Evolutionary conservation across 202 grass and related monocot species (phyloP).

Genomic region (Schoenoplectus tabernaemontani): DNA sequence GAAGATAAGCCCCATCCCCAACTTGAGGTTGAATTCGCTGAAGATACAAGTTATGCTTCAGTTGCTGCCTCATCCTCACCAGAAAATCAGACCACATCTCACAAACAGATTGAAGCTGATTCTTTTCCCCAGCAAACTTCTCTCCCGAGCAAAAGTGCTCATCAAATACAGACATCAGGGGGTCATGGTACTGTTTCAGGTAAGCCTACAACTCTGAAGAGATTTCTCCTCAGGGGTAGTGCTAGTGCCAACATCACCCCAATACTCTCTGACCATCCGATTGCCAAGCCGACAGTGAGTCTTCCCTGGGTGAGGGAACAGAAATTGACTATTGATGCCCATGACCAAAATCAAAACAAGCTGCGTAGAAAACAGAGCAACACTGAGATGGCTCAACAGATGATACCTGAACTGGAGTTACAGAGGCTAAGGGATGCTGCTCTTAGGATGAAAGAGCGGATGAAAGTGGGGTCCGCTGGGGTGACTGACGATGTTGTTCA

Average conservation of each 20-base stretch:
- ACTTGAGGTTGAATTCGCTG: conserved; percentile 14
- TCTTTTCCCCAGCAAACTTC: not conserved
- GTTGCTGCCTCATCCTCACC: not conserved
- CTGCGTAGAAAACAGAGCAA: conserved; percentile 30
- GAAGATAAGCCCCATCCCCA: not conserved
- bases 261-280: conserved; percentile 10
- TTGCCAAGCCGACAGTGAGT: conserved; percentile 29
- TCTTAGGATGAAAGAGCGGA: conserved; percentile 90
- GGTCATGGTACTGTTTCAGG: conserved; percentile 32
- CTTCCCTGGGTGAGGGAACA: conserved; percentile 67
- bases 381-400: conserved; percentile 59
- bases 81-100: not conserved
- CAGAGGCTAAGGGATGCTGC: conserved; percentile 55
- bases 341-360: not conserved
- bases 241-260: not conserved
- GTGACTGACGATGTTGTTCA: conserved; percentile 65
- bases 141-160: not conserved
- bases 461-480: conserved; percentile 74
- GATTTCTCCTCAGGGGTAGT: not conserved
- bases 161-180: conserved; percentile 13
- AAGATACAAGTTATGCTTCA: conserved; percentile 15
- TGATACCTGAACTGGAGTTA: conserved; percentile 66
- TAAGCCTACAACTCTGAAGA: conserved; percentile 27
- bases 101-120: not conserved
- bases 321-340: conserved; percentile 10